Conservation (phyloP, 257 asterid species). For the Thymus quinquecostatus region DNA sequence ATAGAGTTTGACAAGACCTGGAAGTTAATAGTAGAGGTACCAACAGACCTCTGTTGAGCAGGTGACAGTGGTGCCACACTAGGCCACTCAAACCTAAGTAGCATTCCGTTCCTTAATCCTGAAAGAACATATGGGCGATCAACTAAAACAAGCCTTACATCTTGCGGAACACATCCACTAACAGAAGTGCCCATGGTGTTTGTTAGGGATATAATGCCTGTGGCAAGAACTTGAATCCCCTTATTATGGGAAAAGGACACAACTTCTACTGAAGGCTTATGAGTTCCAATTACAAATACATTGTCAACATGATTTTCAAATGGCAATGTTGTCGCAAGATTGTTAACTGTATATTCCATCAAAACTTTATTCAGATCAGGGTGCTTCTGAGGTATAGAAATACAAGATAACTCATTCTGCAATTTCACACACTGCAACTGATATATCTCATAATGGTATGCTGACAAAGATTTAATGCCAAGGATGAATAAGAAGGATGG, state of each 20-base stretch:
- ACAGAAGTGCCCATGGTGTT: slow-evolving; percentile 73
- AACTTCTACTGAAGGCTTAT: slow-evolving; percentile 94
- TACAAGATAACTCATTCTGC: slow-evolving; percentile 91
- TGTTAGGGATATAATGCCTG: slow-evolving; percentile 73
- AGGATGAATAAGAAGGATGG: slow-evolving; percentile 79
- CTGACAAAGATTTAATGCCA: slow-evolving; percentile 59
- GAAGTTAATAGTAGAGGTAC: slow-evolving; percentile 47
- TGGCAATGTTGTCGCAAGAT: slow-evolving; percentile 37
- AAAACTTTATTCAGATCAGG: slow-evolving; percentile 40
- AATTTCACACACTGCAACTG: slow-evolving; percentile 72
- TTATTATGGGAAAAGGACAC: slow-evolving; percentile 64
- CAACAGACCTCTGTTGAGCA: slow-evolving; percentile 41
- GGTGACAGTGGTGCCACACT: slow-evolving; percentile 44
- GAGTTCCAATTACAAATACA: slow-evolving; percentile 83
- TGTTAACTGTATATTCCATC: slow-evolving; percentile 44
- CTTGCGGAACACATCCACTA: slow-evolving; percentile 94
- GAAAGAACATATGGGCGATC: slow-evolving; percentile 84
- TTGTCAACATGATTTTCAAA: slow-evolving; percentile 45
- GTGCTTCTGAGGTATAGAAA: slow-evolving; percentile 69
- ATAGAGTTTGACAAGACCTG: slow-evolving; percentile 35
- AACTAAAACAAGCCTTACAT: slow-evolving; percentile 87
- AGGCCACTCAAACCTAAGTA: slow-evolving; percentile 99
- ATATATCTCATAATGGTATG: slow-evolving; percentile 57
- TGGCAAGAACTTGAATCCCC: slow-evolving; percentile 72
- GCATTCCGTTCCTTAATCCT: slow-evolving; percentile 97